Conservation (phyloP, 2,329 filamentous ascomycete species). For the Polytolypa hystricis region DNA sequence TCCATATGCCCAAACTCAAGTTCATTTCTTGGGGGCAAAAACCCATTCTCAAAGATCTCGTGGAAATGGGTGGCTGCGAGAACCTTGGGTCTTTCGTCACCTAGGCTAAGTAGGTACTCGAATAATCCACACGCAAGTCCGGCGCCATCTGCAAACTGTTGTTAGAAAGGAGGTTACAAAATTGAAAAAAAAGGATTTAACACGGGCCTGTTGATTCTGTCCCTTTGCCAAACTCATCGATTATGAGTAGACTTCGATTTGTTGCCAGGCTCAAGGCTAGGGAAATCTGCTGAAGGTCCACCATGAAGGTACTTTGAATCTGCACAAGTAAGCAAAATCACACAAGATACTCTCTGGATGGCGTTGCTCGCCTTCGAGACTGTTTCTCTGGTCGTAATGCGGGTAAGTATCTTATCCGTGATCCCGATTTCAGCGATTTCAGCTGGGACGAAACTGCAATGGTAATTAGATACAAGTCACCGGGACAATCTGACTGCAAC, state of each 20-base stretch:
- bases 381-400: constrained; percentile 64
- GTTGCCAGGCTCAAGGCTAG: constrained; percentile 67
- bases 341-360: background rate
- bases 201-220: constrained; percentile 45
- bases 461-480: background rate
- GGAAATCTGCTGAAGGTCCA: constrained; percentile 78
- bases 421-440: constrained; percentile 64
- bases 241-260: constrained; percentile 64
- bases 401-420: constrained; percentile 85
- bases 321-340: constrained; percentile 15
- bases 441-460: constrained; percentile 69
- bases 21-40: constrained; percentile 35
- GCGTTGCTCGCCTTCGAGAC: constrained; percentile 41
- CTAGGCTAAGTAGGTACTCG: constrained; percentile 43
- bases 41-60: constrained; percentile 42
- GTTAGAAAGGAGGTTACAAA: background rate
- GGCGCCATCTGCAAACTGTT: constrained; percentile 43
- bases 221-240: constrained; percentile 81
- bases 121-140: constrained; percentile 53
- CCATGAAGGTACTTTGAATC: constrained; percentile 59
- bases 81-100: constrained; percentile 44
- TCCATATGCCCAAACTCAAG: constrained; percentile 51
- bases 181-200: constrained; percentile 1
- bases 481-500: background rate
- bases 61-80: constrained; percentile 55